Evolutionary conservation across 192 early-diverging fungal genomes (phyloP).

Genomic region (Funneliformis geosporum): DNA sequence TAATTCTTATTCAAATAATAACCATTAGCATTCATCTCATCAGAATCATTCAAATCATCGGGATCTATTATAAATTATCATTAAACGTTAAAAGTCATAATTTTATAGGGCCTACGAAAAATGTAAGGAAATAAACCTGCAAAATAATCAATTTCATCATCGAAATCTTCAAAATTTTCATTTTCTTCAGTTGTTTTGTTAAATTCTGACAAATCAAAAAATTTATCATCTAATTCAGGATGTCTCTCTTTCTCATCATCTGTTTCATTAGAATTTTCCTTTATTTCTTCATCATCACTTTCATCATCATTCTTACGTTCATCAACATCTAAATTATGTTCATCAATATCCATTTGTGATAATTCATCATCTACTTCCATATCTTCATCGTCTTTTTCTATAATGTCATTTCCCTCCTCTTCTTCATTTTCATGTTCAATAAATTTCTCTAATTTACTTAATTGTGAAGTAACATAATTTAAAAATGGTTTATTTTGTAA

Average conservation of each 20-base stretch:
- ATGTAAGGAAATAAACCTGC: constrained; percentile 36
- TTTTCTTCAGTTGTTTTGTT: constrained; percentile 75
- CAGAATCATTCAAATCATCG: constrained; percentile 65
- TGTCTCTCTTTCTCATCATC: constrained; percentile 36
- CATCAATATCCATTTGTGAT: constrained; percentile 45
- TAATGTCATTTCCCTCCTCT: constrained; percentile 46
- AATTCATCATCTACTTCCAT: constrained; percentile 40
- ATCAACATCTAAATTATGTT: constrained; percentile 38
- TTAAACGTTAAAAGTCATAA: constrained; percentile 48
- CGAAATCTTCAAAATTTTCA: constrained; percentile 59
- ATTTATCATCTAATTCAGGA: constrained; percentile 85
- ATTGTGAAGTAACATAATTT: constrained; percentile 55
- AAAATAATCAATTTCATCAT: constrained; percentile 66
- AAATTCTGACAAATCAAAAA: constrained; percentile 92
- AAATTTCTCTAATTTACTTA: constrained; percentile 46
- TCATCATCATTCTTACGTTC: constrained; percentile 48
- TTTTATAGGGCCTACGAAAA: constrained; percentile 18
- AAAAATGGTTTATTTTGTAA: constrained; percentile 83
- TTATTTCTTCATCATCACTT: constrained; percentile 46
- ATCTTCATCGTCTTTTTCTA: constrained; percentile 47
- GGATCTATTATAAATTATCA: constrained; percentile 64
- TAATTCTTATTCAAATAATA: too few species aligned
- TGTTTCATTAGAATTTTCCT: constrained; percentile 44
- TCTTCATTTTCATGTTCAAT: constrained; percentile 46
- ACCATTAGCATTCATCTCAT: constrained; percentile 61